A percentile compares a stretch with the other conserved stretches of the same genome.
These are phyloP conservation scores for Candida neerlandica DNA, from an alignment of 1,139 yeast species.

Conservation along the genomic window DNA sequence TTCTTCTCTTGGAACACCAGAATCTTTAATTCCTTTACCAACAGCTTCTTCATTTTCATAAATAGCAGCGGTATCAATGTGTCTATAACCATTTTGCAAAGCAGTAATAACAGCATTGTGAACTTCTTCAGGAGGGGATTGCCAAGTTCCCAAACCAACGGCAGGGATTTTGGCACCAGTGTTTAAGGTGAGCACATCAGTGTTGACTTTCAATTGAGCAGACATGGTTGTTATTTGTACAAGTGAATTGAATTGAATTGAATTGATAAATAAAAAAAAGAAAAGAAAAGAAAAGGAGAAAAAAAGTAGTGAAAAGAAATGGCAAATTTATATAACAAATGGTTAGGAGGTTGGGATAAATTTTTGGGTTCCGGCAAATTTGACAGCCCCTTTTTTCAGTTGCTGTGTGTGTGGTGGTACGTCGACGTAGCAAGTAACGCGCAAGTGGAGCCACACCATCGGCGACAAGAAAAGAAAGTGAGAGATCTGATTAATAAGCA, in stretches of 20 bases:
- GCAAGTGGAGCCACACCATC: not conserved
- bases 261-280: not conserved
- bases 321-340: not conserved
- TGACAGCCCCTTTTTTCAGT: too few relatives aligned
- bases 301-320: not conserved
- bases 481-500: not conserved
- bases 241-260: not conserved
- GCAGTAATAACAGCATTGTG: slow-evolving; percentile 65
- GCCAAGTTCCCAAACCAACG: slow-evolving; percentile 83
- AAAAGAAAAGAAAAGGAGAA: not conserved
- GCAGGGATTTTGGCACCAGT: slow-evolving; percentile 68
- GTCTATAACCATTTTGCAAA: slow-evolving; percentile 69
- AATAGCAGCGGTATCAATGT: slow-evolving; percentile 76
- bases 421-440: too few relatives aligned
- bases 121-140: slow-evolving; percentile 58
- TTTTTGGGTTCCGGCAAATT: not conserved
- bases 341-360: not conserved
- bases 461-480: not conserved
- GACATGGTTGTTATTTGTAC: slow-evolving; percentile 8
- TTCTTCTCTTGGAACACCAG: slow-evolving; percentile 69
- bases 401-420: too few relatives aligned
- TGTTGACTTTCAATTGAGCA: slow-evolving; percentile 17
- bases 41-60: slow-evolving; percentile 70
- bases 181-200: slow-evolving; percentile 48
- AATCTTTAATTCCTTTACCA: slow-evolving; percentile 65